Percentiles rank a stretch among this genome's conserved stretches.
These are phyloP conservation scores for Zygoascus ofunaensis DNA, from an alignment of 805 yeast species.

Conservation along the genomic window DNA sequence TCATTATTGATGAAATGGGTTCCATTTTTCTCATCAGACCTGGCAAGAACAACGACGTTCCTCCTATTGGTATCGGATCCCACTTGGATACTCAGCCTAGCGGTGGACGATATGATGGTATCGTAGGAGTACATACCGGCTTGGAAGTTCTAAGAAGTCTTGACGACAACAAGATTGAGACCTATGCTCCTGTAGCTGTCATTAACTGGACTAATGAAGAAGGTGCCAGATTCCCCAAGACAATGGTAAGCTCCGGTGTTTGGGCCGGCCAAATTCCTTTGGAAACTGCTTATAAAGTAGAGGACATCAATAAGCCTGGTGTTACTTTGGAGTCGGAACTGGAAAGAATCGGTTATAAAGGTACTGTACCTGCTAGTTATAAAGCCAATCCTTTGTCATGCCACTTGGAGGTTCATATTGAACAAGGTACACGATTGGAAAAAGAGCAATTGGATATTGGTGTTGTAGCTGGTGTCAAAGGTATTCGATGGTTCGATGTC, in stretches of 20 bases:
- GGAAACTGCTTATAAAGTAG: conserved; percentile 42
- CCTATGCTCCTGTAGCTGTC: conserved; percentile 58
- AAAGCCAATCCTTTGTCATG: conserved; percentile 48
- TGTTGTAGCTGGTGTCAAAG: conserved; percentile 58
- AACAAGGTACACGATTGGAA: conserved; percentile 68
- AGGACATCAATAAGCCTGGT: conserved; percentile 43
- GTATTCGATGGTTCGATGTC: conserved; percentile 52
- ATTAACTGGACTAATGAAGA: conserved; percentile 72
- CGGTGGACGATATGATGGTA: conserved; percentile 71
- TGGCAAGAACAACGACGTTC: conserved; percentile 38
- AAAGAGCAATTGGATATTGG: conserved; percentile 49
- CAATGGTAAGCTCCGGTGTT: conserved; percentile 57
- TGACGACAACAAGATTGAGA: conserved; percentile 46
- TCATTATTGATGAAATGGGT: conserved; percentile 57
- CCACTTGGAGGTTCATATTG: conserved; percentile 68
- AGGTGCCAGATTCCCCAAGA: conserved; percentile 68
- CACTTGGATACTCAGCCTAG: conserved; percentile 73
- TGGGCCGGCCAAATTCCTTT: conserved; percentile 48
- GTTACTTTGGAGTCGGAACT: conserved; percentile 47
- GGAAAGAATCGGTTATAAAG: conserved; percentile 53
- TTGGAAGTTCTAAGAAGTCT: conserved; percentile 58
- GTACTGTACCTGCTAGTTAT: conserved; percentile 41
- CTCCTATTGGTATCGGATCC: conserved; percentile 62
- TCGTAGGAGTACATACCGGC: conserved; percentile 59
- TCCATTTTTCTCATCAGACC: conserved; percentile 59